phyloP scores from a whole-genome alignment of 1,139 yeast genomes.

The Candida tropicalis region DNA sequence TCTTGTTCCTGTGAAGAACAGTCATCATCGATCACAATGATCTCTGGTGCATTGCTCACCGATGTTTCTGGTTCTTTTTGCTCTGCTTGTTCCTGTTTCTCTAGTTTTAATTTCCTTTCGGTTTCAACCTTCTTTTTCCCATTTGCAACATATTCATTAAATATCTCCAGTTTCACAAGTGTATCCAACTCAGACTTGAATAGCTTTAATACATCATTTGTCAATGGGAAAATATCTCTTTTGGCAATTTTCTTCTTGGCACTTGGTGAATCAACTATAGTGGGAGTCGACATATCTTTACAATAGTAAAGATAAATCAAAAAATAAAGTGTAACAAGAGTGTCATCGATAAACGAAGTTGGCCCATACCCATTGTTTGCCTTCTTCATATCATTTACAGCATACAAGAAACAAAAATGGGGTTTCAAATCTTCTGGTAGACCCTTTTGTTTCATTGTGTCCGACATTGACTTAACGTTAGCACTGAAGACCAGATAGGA shows the following conservation, averaged over 20 bases:
- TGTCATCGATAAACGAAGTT: constrained; percentile 76
- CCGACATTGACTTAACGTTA: constrained; percentile 39
- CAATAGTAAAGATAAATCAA: constrained; percentile 41
- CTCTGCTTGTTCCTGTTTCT: constrained; percentile 1
- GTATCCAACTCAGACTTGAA: constrained; percentile 35
- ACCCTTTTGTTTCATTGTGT: constrained; percentile 30
- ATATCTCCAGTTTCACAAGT: constrained; percentile 31
- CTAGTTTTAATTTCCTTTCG: constrained; percentile 3
- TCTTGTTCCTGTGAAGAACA: background rate
- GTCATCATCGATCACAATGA: background rate
- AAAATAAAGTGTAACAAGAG: constrained; percentile 64
- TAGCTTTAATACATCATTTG: constrained; percentile 35
- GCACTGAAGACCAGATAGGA: constrained; percentile 48
- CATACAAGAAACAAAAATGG: constrained; percentile 48
- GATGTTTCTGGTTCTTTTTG: background rate
- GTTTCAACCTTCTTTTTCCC: constrained; percentile 1
- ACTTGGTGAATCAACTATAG: constrained; percentile 30
- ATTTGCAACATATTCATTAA: constrained; percentile 30
- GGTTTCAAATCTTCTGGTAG: constrained; percentile 32
- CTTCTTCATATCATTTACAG: constrained; percentile 65
- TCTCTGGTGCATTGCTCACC: background rate
- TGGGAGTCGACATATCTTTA: constrained; percentile 5
- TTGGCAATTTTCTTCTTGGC: constrained; percentile 47
- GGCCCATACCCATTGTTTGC: constrained; percentile 83
- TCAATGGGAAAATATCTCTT: constrained; percentile 47